These are phyloP conservation scores for Cenchrus americanus DNA, from an alignment of 176 grass and related monocot genomes.

Conservation along the genomic window DNA sequence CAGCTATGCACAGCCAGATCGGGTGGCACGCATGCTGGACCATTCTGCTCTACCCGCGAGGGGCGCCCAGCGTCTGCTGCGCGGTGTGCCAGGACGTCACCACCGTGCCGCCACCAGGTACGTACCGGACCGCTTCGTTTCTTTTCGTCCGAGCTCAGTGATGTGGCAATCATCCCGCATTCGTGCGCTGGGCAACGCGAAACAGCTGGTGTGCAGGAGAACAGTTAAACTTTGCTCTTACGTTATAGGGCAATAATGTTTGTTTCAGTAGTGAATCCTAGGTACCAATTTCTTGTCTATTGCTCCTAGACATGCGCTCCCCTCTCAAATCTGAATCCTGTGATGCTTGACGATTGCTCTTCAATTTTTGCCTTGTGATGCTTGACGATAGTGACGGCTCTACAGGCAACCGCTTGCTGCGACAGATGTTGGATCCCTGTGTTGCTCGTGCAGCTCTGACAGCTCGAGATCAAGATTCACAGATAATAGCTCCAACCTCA, in stretches of 20 bases:
- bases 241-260: neutral
- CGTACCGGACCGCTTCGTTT: neutral
- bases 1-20: slow-evolving; percentile 85
- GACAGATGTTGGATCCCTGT: too few relatives aligned
- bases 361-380: too few relatives aligned
- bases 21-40: slow-evolving; percentile 76
- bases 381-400: too few relatives aligned
- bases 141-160: neutral
- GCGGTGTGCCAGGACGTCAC: slow-evolving; percentile 73
- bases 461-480: too few relatives aligned
- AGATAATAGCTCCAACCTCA: too few relatives aligned
- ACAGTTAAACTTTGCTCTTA: neutral
- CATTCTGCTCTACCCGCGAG: slow-evolving; percentile 69
- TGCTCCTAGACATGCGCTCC: too few relatives aligned
- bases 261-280: too few relatives aligned
- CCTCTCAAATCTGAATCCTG: too few relatives aligned
- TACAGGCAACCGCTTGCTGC: too few relatives aligned
- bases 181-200: neutral
- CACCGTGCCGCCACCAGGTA: slow-evolving; percentile 69
- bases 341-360: too few relatives aligned
- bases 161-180: neutral
- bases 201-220: neutral
- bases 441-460: too few relatives aligned
- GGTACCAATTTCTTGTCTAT: too few relatives aligned
- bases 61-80: slow-evolving; percentile 81